Conservation (phyloP, 176 grass and related monocot genomes). For the Neostapfia colusana region DNA sequence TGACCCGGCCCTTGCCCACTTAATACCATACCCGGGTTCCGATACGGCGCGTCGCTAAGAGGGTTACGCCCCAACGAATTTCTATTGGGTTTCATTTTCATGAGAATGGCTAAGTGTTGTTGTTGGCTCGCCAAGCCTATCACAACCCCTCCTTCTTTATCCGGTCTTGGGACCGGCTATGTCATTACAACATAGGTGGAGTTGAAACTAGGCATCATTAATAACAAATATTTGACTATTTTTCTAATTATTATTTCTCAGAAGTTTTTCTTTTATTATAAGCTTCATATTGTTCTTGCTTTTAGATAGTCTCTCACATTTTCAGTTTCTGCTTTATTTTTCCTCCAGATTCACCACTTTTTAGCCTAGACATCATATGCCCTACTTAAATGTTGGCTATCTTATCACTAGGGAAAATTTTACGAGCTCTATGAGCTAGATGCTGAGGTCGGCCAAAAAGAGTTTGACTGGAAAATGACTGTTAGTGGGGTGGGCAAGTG, state of each 20-base stretch:
- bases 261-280: constrained; percentile 30
- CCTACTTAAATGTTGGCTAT: constrained; percentile 13
- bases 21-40: no score
- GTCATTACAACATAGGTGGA: no score
- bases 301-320: background rate
- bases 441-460: constrained; percentile 88
- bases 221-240: constrained; percentile 1
- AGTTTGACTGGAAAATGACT: constrained; percentile 99
- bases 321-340: background rate
- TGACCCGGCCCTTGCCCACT: no score
- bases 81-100: no score
- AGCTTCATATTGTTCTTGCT: constrained; percentile 19
- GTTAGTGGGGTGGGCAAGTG: constrained; percentile 90
- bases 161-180: no score
- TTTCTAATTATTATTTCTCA: constrained; percentile 17
- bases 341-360: background rate
- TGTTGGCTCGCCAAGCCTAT: no score
- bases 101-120: no score
- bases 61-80: no score
- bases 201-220: constrained; percentile 15
- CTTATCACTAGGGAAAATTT: constrained; percentile 76
- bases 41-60: no score
- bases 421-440: constrained; percentile 97
- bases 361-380: constrained; percentile 23
- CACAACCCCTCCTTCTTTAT: no score